Percentiles rank a stretch among this genome's conserved stretches.
phyloP scores from a whole-genome alignment of 345 rosid species.

The Passiflora organensis region DNA sequence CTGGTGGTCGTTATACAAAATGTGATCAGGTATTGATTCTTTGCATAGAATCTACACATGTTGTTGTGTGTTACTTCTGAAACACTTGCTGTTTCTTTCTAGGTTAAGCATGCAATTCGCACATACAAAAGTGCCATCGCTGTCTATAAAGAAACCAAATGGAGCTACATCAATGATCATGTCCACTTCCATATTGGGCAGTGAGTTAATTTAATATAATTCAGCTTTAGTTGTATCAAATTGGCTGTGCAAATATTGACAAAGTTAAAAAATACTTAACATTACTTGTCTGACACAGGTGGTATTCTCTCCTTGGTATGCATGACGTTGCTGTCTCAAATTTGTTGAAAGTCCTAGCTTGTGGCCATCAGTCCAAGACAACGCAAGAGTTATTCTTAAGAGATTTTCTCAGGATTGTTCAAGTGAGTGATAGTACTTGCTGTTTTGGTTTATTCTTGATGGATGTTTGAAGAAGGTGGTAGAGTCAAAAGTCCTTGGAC shows the following conservation, averaged over 20 bases:
- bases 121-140: slow-evolving; percentile 79
- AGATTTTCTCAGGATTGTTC: slow-evolving; percentile 77
- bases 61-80: slow-evolving; percentile 13
- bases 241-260: slow-evolving; percentile 14
- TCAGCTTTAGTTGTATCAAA: slow-evolving; percentile 3
- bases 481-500: too few relatives aligned
- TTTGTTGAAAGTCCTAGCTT: slow-evolving; percentile 77
- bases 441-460: slow-evolving; percentile 18
- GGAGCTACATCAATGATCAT: slow-evolving; percentile 95
- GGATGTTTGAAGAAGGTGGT: slow-evolving; percentile 6
- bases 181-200: slow-evolving; percentile 91
- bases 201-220: slow-evolving; percentile 42
- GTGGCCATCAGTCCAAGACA: slow-evolving; percentile 82
- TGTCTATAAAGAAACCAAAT: slow-evolving; percentile 73
- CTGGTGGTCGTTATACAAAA: slow-evolving; percentile 88
- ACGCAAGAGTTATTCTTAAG: slow-evolving; percentile 81
- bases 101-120: slow-evolving; percentile 96
- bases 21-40: slow-evolving; percentile 79
- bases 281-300: slow-evolving; percentile 40
- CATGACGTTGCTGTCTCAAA: slow-evolving; percentile 77
- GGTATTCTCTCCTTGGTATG: slow-evolving; percentile 88
- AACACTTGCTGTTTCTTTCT: slow-evolving; percentile 20
- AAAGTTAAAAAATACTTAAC: slow-evolving; percentile 6
- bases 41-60: background rate
- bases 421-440: slow-evolving; percentile 37